These are phyloP conservation scores for Pyrenula massariospora DNA, from an alignment of 495 filamentous ascomycete species.

Conservation along the genomic window DNA sequence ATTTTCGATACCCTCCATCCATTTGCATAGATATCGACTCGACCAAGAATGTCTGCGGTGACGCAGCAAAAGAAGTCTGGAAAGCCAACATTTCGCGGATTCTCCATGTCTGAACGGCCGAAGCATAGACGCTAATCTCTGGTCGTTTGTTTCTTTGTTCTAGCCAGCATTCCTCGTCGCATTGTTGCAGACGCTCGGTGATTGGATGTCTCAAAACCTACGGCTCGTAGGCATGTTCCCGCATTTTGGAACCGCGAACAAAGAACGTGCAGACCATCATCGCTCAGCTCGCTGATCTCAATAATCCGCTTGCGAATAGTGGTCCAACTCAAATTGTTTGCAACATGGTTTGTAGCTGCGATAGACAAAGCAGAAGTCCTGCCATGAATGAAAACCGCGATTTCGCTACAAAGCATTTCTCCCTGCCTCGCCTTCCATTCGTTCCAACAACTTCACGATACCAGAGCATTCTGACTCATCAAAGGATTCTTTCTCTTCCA, in stretches of 20 bases:
- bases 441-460: constrained; percentile 6
- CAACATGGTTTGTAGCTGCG: not conserved
- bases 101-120: too few species aligned
- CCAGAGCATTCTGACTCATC: constrained; percentile 8
- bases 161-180: not conserved
- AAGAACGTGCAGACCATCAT: not conserved
- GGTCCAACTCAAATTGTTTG: not conserved
- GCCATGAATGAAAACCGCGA: not conserved
- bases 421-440: constrained; percentile 6
- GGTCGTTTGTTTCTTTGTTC: not conserved
- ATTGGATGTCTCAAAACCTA: not conserved
- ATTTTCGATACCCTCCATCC: too few species aligned
- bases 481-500: constrained; percentile 4
- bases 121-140: not conserved
- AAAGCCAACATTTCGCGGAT: too few species aligned
- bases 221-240: not conserved
- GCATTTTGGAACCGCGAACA: not conserved
- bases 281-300: not conserved
- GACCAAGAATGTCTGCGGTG: too few species aligned
- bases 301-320: not conserved
- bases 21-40: too few species aligned
- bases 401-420: constrained; percentile 2
- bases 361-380: not conserved
- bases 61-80: too few species aligned
- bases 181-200: constrained; percentile 1